Evolutionary conservation across 192 early-diverging fungal genomes (phyloP), one percentile per base, ranked within the genome.

Genomic region (Coemansia pectinata): DNA sequence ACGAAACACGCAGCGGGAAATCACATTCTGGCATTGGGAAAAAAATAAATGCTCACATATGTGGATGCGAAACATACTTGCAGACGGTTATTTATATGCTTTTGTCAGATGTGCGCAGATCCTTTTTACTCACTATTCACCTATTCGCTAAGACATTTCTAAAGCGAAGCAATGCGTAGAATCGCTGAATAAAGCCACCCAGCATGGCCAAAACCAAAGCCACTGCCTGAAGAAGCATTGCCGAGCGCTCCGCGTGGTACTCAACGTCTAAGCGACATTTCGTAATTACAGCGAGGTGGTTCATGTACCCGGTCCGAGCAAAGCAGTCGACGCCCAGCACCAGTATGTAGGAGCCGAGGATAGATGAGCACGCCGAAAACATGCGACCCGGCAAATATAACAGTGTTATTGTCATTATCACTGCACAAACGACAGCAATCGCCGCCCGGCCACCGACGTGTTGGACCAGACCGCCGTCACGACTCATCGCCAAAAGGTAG

Each of bases 271-370:
- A 25, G 15, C 42, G 33, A 21, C 40, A 27, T 3, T 34, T 8
- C 58, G 58, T 36, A 48, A 69, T 44, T 29, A 69, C 40, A 5
- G 41, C 23, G 19, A 69, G 7, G 19, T 69, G 67, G 29, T 38
- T 19, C 0, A 34, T 23, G 31, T 69, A 69, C 33, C 67, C 67
- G 17, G 67, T 61, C 4, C 60, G 67, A 9, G 45, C 59, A 61
- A 69, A 69, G 44, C 67, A 69, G 33, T 69, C 67, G n/a, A 62
- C 10, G 44, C 67, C 67, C 17, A 69, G 44, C 17, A 69, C 67
- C n/a, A 69, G 23, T 33, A 62, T 3, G 42, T 69, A 69, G 5
- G 67, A 57, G 44, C 67, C 67, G n/a, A 69, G 40, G 25, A 62
- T 48, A 0, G 67, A 44, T 44, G 67, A 60, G 23, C 67, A 61